phyloP scores from a whole-genome alignment of 768 basidiomycete species.

The Tylopilus rubrobrunneus region DNA sequence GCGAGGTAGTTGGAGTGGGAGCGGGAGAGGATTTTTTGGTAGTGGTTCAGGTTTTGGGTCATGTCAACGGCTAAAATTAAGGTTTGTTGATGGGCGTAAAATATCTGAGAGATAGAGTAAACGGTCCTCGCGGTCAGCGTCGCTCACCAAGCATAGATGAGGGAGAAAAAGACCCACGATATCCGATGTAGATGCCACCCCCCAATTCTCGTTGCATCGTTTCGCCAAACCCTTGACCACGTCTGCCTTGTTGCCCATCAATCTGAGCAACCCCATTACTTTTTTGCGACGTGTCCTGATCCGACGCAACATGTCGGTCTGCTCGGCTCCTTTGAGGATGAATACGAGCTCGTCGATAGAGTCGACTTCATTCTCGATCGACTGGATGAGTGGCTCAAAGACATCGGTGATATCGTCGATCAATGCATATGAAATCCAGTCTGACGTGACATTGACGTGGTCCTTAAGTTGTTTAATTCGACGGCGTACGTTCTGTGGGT shows the following conservation, averaged over 20 bases:
- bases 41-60: slow-evolving; percentile 99
- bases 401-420: slow-evolving; percentile 99
- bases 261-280: slow-evolving; percentile 92
- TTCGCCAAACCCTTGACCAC: slow-evolving; percentile 99
- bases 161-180: slow-evolving; percentile 61
- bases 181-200: slow-evolving; percentile 95
- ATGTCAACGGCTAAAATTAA: slow-evolving; percentile 38
- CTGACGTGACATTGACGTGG: slow-evolving; percentile 97
- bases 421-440: slow-evolving; percentile 99
- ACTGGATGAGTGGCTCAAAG: slow-evolving; percentile 96
- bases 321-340: slow-evolving; percentile 70
- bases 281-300: slow-evolving; percentile 99
- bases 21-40: slow-evolving; percentile 97
- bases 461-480: slow-evolving; percentile 99
- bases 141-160: neutral
- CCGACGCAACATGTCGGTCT: slow-evolving; percentile 95
- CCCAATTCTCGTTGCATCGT: slow-evolving; percentile 98
- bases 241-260: slow-evolving; percentile 99
- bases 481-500: slow-evolving; percentile 95
- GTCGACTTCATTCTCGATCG: slow-evolving; percentile 99
- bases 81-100: slow-evolving; percentile 33
- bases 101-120: slow-evolving; percentile 82
- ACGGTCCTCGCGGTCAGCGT: neutral
- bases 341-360: slow-evolving; percentile 97
- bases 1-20: slow-evolving; percentile 99